phyloP scores from a whole-genome alignment of 2,329 filamentous ascomycete genomes.

The Stemphylium lycopersici region DNA sequence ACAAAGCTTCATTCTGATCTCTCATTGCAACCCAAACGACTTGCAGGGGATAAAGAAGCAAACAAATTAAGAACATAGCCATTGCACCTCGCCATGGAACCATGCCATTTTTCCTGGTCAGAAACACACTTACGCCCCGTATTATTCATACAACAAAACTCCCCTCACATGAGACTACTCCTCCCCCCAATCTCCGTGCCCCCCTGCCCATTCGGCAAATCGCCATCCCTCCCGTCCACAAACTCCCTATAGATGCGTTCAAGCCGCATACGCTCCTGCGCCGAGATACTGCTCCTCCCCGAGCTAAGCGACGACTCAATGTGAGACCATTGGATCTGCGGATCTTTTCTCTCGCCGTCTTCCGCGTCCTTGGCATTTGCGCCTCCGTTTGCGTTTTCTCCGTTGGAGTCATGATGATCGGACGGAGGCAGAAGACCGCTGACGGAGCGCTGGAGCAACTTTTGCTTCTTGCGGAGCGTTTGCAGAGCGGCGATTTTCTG shows the following conservation, averaged over 20 bases:
- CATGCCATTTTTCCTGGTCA: too few species aligned
- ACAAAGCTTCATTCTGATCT: too few species aligned
- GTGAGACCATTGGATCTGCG: conserved; percentile 84
- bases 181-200: conserved; percentile 90
- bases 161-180: conserved; percentile 82
- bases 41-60: too few species aligned
- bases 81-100: too few species aligned
- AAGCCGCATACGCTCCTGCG: conserved; percentile 75
- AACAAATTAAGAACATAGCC: too few species aligned
- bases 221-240: conserved; percentile 87
- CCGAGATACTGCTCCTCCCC: conserved; percentile 83
- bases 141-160: background rate
- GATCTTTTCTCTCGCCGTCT: conserved; percentile 64
- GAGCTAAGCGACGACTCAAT: conserved; percentile 75
- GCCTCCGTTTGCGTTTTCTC: conserved; percentile 19
- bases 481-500: conserved; percentile 85
- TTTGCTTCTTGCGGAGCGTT: conserved; percentile 68
- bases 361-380: conserved; percentile 29
- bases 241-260: conserved; percentile 90
- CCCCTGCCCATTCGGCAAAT: conserved; percentile 92
- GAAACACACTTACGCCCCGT: too few species aligned
- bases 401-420: conserved; percentile 3
- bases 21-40: too few species aligned
- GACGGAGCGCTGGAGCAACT: conserved; percentile 49
- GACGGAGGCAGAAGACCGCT: background rate